These are phyloP conservation scores for Leishmania lainsoni DNA, from an alignment of 208 protist species.

Conservation along the genomic window DNA sequence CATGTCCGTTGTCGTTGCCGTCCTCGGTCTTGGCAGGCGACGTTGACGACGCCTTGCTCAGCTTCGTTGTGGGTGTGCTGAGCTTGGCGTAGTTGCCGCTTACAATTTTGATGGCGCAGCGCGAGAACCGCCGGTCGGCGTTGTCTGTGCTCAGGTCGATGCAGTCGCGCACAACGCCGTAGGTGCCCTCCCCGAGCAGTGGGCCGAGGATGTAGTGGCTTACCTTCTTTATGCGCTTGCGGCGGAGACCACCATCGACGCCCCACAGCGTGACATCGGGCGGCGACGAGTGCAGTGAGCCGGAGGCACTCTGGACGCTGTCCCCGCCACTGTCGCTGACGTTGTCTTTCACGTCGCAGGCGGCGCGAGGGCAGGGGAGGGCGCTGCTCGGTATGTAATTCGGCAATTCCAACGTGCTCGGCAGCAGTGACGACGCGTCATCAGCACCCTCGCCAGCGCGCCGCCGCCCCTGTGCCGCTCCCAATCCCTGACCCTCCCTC, in stretches of 20 bases:
- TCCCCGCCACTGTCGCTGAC: background rate
- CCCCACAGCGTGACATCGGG: slow-evolving; percentile 54
- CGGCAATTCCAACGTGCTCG: background rate
- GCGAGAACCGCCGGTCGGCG: slow-evolving; percentile 34
- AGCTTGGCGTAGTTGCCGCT: slow-evolving; percentile 4
- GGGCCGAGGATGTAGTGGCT: slow-evolving; percentile 83
- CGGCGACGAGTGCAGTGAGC: slow-evolving; percentile 27
- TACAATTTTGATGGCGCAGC: slow-evolving; percentile 64
- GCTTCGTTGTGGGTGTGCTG: slow-evolving; percentile 1
- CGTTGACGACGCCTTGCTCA: background rate
- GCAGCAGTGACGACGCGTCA: slow-evolving; percentile 4
- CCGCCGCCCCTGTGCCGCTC: background rate
- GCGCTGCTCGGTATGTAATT: background rate
- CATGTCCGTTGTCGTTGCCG: background rate
- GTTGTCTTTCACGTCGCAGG: background rate
- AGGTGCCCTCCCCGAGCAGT: slow-evolving; percentile 76
- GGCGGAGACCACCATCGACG: slow-evolving; percentile 39
- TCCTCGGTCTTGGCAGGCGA: background rate
- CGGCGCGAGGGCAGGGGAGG: background rate
- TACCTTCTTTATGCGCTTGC: slow-evolving; percentile 85
- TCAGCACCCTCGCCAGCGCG: background rate
- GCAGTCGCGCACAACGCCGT: slow-evolving; percentile 78
- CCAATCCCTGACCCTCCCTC: background rate
- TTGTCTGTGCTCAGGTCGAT: slow-evolving; percentile 65
- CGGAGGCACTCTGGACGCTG: background rate